A percentile compares a stretch with the other conserved stretches of the same genome.
These are phyloP conservation scores for Haematococcus lacustris DNA, from an alignment of 139 green algal species.

Conservation along the genomic window DNA sequence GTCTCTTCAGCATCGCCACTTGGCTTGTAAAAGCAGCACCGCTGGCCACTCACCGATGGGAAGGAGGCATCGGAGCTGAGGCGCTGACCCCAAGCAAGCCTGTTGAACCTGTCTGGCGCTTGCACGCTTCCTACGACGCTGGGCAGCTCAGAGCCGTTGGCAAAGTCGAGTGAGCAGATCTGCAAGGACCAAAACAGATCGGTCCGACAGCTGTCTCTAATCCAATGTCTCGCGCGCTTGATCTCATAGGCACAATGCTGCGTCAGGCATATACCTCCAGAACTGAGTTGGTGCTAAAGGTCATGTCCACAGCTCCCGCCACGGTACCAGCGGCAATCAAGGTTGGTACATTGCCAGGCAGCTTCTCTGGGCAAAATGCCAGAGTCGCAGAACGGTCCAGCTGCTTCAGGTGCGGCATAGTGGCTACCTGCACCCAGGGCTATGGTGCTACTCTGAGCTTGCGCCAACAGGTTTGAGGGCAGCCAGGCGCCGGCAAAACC, in stretches of 20 bases:
- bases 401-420: neutral
- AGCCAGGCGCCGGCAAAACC: no score
- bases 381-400: constrained; percentile 66
- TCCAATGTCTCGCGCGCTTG: neutral
- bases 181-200: constrained; percentile 17
- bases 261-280: constrained; percentile 57
- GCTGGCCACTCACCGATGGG: neutral
- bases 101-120: constrained; percentile 80
- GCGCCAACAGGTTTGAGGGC: no score
- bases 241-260: neutral
- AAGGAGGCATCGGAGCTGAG: neutral
- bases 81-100: constrained; percentile 71
- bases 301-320: constrained; percentile 84
- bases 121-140: constrained; percentile 48
- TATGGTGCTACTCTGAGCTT: no score
- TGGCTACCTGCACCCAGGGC: no score
- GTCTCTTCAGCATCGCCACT: neutral
- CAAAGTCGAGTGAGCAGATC: constrained; percentile 72
- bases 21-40: neutral
- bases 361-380: constrained; percentile 62
- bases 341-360: constrained; percentile 3
- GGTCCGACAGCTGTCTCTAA: neutral
- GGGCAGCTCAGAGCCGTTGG: constrained; percentile 28
- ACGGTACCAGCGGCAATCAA: constrained; percentile 81
- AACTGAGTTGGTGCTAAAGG: constrained; percentile 66